Evolutionary conservation across 768 basidiomycete genomes (phyloP).

Genomic region (Lactifluus piperatus): DNA sequence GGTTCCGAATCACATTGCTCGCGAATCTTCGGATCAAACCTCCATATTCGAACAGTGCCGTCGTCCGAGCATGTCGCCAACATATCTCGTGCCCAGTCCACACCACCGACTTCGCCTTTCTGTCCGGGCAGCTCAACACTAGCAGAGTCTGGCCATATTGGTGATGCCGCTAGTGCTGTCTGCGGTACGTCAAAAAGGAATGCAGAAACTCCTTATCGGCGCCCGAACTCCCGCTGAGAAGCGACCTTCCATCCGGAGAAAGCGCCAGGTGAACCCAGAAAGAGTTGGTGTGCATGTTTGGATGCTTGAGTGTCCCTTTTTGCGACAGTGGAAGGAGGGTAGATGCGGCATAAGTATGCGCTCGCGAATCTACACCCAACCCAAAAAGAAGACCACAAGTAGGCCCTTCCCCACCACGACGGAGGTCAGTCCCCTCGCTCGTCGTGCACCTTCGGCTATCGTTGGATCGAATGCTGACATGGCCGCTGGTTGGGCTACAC

Average conservation of each 20-base stretch:
- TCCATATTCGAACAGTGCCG: conserved; percentile 77
- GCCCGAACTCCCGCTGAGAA: conserved; percentile 64
- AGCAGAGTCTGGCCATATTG: conserved; percentile 22
- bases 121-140: conserved; percentile 51
- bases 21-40: conserved; percentile 53
- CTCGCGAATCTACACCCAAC: conserved; percentile 64
- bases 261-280: conserved; percentile 74
- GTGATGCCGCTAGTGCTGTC: conserved; percentile 8
- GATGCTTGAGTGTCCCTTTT: conserved; percentile 38
- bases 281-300: conserved; percentile 50
- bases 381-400: conserved; percentile 71
- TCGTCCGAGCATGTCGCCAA: conserved; percentile 78
- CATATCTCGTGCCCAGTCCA: conserved; percentile 67
- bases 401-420: conserved; percentile 56
- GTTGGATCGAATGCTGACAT: conserved; percentile 62
- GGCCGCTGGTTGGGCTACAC: conserved; percentile 29
- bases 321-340: conserved; percentile 39
- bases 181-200: conserved; percentile 65
- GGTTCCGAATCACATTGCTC: conserved; percentile 39
- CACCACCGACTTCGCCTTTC: conserved; percentile 62
- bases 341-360: conserved; percentile 54
- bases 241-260: conserved; percentile 84
- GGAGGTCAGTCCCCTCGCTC: conserved; percentile 73
- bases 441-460: conserved; percentile 40
- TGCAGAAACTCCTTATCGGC: conserved; percentile 38